These are phyloP conservation scores for Aspergillus arachidicola DNA, from an alignment of 2,329 filamentous ascomycete species.

Conservation along the genomic window DNA sequence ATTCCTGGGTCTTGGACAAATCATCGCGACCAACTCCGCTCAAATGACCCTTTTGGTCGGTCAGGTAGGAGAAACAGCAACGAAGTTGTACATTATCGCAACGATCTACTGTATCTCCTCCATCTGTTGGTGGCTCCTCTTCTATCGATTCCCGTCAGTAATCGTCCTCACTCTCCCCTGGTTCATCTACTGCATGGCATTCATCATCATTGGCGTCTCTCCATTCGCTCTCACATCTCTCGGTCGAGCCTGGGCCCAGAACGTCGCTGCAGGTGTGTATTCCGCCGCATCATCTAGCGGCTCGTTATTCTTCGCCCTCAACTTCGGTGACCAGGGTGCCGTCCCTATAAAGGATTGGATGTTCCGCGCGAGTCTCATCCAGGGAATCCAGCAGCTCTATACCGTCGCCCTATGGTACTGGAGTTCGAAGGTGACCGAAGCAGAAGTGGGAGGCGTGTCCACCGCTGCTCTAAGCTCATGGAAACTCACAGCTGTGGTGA, in stretches of 20 bases:
- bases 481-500: slow-evolving; percentile 44
- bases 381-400: slow-evolving; percentile 69
- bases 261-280: slow-evolving; percentile 64
- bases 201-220: slow-evolving; percentile 64
- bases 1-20: slow-evolving; percentile 63
- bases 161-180: slow-evolving; percentile 63
- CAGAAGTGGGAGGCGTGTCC: slow-evolving; percentile 43
- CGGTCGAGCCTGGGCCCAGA: slow-evolving; percentile 58
- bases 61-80: slow-evolving; percentile 60
- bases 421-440: slow-evolving; percentile 58
- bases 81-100: slow-evolving; percentile 63
- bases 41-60: slow-evolving; percentile 70
- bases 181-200: slow-evolving; percentile 64
- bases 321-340: slow-evolving; percentile 67
- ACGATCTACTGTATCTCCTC: slow-evolving; percentile 62
- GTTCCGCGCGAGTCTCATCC: slow-evolving; percentile 66
- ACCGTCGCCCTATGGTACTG: slow-evolving; percentile 68
- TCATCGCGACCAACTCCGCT: slow-evolving; percentile 67
- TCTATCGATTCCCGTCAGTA: slow-evolving; percentile 59
- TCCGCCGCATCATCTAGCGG: slow-evolving; percentile 65
- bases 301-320: slow-evolving; percentile 67
- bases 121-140: slow-evolving; percentile 64
- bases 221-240: slow-evolving; percentile 51
- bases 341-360: slow-evolving; percentile 66
- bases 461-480: slow-evolving; percentile 45